Percentiles rank a stretch among this genome's conserved stretches.
These are phyloP conservation scores for Trichoderma virens DNA, from an alignment of 495 filamentous ascomycete species.

Conservation along the genomic window DNA sequence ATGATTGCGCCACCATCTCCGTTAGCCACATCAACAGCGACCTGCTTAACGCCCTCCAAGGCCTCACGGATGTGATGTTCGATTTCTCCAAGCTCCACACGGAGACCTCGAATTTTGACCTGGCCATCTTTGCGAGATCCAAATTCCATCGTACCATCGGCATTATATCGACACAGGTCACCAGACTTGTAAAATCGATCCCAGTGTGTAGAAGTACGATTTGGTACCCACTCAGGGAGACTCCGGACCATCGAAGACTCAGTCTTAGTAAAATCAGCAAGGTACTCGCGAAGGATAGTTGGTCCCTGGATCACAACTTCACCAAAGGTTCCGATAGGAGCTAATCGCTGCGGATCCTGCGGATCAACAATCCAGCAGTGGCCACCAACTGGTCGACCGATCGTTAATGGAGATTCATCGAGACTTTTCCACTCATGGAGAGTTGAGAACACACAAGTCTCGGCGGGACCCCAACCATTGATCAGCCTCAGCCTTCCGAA, in stretches of 20 bases:
- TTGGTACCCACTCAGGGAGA: constrained; percentile 1
- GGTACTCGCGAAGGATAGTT: constrained; percentile 28
- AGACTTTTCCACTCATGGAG: constrained; percentile 16
- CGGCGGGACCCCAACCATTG: constrained; percentile 28
- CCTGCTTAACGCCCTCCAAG: constrained; percentile 6
- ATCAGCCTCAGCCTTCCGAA: constrained; percentile 20
- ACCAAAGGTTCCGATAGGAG: constrained; percentile 40
- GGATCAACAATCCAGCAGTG: constrained; percentile 39
- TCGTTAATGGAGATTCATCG: constrained; percentile 23
- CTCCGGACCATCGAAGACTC: neutral
- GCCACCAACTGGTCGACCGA: constrained; percentile 36
- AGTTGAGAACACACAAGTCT: constrained; percentile 20
- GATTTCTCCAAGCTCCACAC: constrained; percentile 5
- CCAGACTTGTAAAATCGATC: constrained; percentile 30
- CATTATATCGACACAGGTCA: constrained; percentile 36
- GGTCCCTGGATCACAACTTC: constrained; percentile 41
- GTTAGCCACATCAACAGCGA: constrained; percentile 16
- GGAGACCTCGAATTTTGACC: constrained; percentile 4
- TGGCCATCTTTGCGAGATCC: constrained; percentile 19
- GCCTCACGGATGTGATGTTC: constrained; percentile 4
- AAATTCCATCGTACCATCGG: constrained; percentile 37
- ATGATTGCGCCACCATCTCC: constrained; percentile 22
- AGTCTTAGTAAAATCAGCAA: constrained; percentile 13
- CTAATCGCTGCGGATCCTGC: constrained; percentile 38
- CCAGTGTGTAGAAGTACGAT: constrained; percentile 17